A percentile compares a stretch with the other conserved stretches of the same genome.
Evolutionary conservation across 495 filamentous ascomycete genomes (phyloP).

Genomic region (Talaromyces wortmannii): DNA sequence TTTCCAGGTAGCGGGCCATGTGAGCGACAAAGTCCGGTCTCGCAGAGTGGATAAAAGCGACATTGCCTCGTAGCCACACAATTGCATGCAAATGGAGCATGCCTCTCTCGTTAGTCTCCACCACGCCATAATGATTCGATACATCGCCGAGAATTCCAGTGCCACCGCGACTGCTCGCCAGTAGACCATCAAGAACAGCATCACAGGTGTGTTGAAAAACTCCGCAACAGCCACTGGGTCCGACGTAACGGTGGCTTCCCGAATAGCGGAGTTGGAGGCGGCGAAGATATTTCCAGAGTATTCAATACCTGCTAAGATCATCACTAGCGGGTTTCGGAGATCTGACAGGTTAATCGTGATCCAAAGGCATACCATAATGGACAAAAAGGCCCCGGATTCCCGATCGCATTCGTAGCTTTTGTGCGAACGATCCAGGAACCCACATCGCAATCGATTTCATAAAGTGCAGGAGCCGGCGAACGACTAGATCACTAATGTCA

Average conservation of each 20-base stretch:
- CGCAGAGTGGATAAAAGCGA: slow-evolving; percentile 1
- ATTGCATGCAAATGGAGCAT: slow-evolving; percentile 12
- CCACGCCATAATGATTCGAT: slow-evolving; percentile 11
- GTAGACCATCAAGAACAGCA: slow-evolving; percentile 4
- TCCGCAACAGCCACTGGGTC: slow-evolving; percentile 7
- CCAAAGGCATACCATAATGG: slow-evolving; percentile 8
- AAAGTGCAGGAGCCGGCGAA: not conserved
- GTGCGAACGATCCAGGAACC: slow-evolving; percentile 1
- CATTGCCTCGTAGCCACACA: slow-evolving; percentile 9
- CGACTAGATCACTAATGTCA: not conserved
- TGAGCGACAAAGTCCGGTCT: slow-evolving; percentile 4
- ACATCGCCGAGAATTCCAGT: slow-evolving; percentile 9
- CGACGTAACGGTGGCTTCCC: not conserved
- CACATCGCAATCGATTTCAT: not conserved
- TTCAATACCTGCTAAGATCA: too few relatives aligned
- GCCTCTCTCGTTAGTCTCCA: slow-evolving; percentile 12
- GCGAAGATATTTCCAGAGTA: too few relatives aligned
- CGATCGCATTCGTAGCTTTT: slow-evolving; percentile 2
- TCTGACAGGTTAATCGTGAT: slow-evolving; percentile 9
- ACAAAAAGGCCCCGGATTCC: slow-evolving; percentile 5
- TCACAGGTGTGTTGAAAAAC: slow-evolving; percentile 9
- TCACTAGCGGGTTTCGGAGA: slow-evolving; percentile 6
- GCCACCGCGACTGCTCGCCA: not conserved
- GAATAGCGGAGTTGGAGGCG: too few relatives aligned
- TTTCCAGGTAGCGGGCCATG: slow-evolving; percentile 6